These are phyloP conservation scores for Microcos paniculata DNA, from an alignment of 345 rosid species.

Conservation along the genomic window DNA sequence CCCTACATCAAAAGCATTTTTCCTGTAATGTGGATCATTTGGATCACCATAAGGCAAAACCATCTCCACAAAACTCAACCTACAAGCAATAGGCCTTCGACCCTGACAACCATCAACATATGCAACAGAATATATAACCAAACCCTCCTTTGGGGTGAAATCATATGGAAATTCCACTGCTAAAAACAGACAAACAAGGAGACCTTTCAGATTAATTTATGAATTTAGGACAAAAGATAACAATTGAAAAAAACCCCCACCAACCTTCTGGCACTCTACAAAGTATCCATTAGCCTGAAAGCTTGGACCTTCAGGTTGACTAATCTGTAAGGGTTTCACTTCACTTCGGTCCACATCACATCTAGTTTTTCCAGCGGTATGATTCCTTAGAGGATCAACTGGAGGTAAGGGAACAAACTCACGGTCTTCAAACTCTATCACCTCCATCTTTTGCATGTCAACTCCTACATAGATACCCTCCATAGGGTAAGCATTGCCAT, in stretches of 20 bases:
- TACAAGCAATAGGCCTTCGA: constrained; percentile 68
- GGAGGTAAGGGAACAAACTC: constrained; percentile 67
- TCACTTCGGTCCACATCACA: constrained; percentile 82
- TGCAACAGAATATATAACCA: constrained; percentile 70
- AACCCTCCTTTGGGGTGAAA: constrained; percentile 74
- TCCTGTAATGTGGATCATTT: constrained; percentile 73
- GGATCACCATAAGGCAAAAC: constrained; percentile 87
- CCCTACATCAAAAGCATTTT: constrained; percentile 81
- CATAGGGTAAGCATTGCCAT: constrained; percentile 75
- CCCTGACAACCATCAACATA: constrained; percentile 74
- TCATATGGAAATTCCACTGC: constrained; percentile 80
- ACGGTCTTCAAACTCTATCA: constrained; percentile 69
- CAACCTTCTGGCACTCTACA: constrained; percentile 75
- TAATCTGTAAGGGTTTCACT: constrained; percentile 59
- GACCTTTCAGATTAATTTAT: neutral
- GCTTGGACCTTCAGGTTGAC: constrained; percentile 80
- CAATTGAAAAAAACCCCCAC: neutral
- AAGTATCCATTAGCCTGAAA: constrained; percentile 62
- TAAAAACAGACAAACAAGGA: neutral
- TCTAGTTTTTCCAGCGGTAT: constrained; percentile 64
- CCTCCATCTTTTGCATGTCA: constrained; percentile 76
- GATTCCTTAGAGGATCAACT: constrained; percentile 74
- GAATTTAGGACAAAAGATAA: neutral
- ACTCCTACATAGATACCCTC: constrained; percentile 71
- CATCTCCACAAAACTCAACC: constrained; percentile 81